A percentile compares a stretch with the other conserved stretches of the same genome.
These are phyloP conservation scores for Moesziomyces globuligerus DNA, from an alignment of 1,284 basidiomycete species.

Conservation along the genomic window DNA sequence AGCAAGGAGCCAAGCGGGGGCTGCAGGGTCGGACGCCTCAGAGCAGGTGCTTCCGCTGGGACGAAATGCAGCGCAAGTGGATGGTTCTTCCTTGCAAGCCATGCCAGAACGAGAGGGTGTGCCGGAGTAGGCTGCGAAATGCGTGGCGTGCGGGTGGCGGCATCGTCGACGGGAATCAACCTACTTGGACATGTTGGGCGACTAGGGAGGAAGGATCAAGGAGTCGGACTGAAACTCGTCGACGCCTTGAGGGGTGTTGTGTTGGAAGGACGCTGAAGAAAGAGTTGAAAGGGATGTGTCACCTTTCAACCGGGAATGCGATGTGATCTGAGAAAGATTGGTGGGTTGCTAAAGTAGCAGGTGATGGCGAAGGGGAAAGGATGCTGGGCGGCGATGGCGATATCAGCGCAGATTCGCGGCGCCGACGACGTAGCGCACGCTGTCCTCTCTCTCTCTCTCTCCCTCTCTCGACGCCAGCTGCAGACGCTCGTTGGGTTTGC, in stretches of 20 bases:
- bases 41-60: neutral
- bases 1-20: no score
- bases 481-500: no score
- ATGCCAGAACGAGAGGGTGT: no score
- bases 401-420: constrained; percentile 19
- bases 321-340: constrained; percentile 1
- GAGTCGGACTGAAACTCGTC: constrained; percentile 52
- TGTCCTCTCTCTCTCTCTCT: neutral
- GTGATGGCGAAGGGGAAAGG: constrained; percentile 36
- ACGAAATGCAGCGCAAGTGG: no score
- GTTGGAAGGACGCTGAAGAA: constrained; percentile 25
- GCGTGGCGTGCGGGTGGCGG: no score
- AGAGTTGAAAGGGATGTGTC: constrained; percentile 41
- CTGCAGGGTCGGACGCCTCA: no score
- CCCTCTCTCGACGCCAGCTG: neutral
- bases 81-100: no score
- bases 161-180: constrained; percentile 12
- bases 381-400: constrained; percentile 16
- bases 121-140: no score
- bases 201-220: constrained; percentile 32
- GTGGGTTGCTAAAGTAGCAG: constrained; percentile 41
- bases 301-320: constrained; percentile 34
- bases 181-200: constrained; percentile 61
- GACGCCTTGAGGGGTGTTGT: constrained; percentile 47
- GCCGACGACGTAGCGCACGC: constrained; percentile 3